Conservation (phyloP, 108 stramenopile species). For the Hondaea fermentalgiana region DNA sequence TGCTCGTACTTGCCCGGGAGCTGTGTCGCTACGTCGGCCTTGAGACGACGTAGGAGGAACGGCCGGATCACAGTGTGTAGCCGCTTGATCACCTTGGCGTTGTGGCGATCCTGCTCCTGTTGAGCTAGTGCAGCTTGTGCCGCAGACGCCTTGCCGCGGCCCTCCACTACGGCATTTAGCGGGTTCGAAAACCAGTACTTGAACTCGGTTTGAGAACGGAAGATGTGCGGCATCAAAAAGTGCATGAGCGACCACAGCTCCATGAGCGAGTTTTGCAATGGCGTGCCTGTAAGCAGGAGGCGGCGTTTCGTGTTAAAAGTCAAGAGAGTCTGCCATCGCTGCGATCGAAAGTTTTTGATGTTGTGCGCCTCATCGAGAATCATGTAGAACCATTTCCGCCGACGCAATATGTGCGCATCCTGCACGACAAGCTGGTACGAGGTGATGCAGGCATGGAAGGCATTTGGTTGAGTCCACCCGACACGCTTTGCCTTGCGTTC, state of each 20-base stretch:
- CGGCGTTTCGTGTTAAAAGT: constrained; percentile 88
- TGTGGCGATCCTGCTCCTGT: constrained; percentile 5
- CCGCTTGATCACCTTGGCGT: constrained; percentile 62
- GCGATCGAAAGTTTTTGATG: constrained; percentile 95
- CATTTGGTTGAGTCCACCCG: constrained; percentile 82
- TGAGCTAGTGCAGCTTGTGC: not conserved
- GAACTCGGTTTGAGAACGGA: constrained; percentile 83
- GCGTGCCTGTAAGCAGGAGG: constrained; percentile 84
- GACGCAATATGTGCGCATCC: constrained; percentile 82
- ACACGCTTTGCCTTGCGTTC: constrained; percentile 72
- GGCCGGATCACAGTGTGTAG: constrained; percentile 93
- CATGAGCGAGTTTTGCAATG: constrained; percentile 65
- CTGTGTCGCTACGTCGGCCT: constrained; percentile 92
- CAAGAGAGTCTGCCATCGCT: constrained; percentile 97
- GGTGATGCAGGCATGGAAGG: constrained; percentile 85
- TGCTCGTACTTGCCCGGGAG: constrained; percentile 93
- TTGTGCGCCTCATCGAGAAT: constrained; percentile 97
- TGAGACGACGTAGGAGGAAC: constrained; percentile 85
- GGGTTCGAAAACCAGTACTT: constrained; percentile 97
- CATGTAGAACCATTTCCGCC: constrained; percentile 93
- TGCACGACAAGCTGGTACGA: constrained; percentile 93
- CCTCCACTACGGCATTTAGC: constrained; percentile 83
- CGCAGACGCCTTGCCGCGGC: constrained; percentile 23
- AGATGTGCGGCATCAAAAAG: constrained; percentile 60
- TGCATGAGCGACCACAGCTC: constrained; percentile 65